Evolutionary conservation across 1,284 basidiomycete species (phyloP), one percentile per base, ranked within the genome.

Genomic region (Mycena citricolor): DNA sequence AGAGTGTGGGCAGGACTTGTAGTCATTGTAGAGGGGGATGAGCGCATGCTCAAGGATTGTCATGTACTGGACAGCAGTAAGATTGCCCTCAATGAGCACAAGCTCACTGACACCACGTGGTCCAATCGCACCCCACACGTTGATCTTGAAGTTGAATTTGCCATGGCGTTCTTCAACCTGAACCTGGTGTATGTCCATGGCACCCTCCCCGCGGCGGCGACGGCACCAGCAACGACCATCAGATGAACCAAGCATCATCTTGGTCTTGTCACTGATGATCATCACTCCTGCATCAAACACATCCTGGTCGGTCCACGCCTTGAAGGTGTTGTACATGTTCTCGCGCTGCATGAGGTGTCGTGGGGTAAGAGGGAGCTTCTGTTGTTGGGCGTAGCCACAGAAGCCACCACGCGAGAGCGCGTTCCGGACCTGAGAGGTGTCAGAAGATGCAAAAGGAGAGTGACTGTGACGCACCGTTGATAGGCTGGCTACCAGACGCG

Each of bases 191-290:
- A n/a, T n/a, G n/a, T n/a, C n/a, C n/a, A n/a, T n/a, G n/a, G n/a
- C 39, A 32, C 32, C 26, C 29, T 41, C 19, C 19, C 39, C 39
- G 13, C n/a, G 29, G 23, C 29, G 39, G 6, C 39, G 39, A 14
- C 29, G 39, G 24, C 39, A 41, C 39, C 39, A 41, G 10, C 8
- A 16, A 20, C 32, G 20, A 21, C 39, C 19, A 26, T 41, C 39
- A 19, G 14, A 8, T 10, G 8, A n/a, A n/a, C 14, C 14, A 8
- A 32, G 31, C 31, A 32, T 32, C 8, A 32, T n/a, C 31, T 32
- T 32, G 14, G 31, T 32, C n/a, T 32, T 19, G 31, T 32, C 31
- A n/a, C 14, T 32, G 31, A 16, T 32, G 7, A 32, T 32, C 31
- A 32, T 32, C 7, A 32, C 31, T 7, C 31, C 31, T 7, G 8